Percentiles rank a stretch among this genome's conserved stretches.
Conservation (phyloP, 768 basidiomycete species). For the Cystobasidium ongulense region DNA sequence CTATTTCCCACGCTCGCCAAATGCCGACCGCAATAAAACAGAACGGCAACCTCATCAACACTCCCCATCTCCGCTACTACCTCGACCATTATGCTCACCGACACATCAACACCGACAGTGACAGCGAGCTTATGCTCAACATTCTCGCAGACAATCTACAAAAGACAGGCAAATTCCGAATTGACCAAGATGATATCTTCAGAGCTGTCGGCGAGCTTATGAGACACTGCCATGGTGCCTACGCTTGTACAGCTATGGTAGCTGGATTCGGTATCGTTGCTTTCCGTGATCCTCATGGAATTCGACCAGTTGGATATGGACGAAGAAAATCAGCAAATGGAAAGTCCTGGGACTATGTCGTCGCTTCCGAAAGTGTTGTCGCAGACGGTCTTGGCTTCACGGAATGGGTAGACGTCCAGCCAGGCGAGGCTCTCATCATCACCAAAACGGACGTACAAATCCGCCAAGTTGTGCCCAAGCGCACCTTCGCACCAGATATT, state of each 20-base stretch:
- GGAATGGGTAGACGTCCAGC: constrained; percentile 87
- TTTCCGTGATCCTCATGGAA: constrained; percentile 96
- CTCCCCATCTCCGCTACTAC: constrained; percentile 70
- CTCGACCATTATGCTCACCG: constrained; percentile 94
- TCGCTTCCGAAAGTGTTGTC: constrained; percentile 91
- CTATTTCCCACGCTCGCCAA: background rate
- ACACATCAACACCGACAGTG: constrained; percentile 97
- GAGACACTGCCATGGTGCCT: constrained; percentile 79
- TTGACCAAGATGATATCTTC: constrained; percentile 99
- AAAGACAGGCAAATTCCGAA: constrained; percentile 93
- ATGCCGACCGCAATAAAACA: constrained; percentile 44
- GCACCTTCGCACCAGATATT: constrained; percentile 88
- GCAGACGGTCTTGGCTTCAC: constrained; percentile 85
- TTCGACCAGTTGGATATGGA: constrained; percentile 83
- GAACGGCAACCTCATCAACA: constrained; percentile 99
- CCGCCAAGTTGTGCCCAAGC: constrained; percentile 60
- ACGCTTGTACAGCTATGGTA: constrained; percentile 97
- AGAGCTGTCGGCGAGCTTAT: constrained; percentile 83
- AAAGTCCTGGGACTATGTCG: constrained; percentile 61
- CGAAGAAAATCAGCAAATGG: constrained; percentile 49
- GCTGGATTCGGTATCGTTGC: constrained; percentile 97
- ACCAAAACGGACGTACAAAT: constrained; percentile 69
- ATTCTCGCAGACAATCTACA: constrained; percentile 96
- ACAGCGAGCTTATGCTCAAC: constrained; percentile 93
- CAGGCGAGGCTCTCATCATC: constrained; percentile 92